phyloP scores from a whole-genome alignment of 306 rosid genomes.

The Gastrolobium bilobum region DNA sequence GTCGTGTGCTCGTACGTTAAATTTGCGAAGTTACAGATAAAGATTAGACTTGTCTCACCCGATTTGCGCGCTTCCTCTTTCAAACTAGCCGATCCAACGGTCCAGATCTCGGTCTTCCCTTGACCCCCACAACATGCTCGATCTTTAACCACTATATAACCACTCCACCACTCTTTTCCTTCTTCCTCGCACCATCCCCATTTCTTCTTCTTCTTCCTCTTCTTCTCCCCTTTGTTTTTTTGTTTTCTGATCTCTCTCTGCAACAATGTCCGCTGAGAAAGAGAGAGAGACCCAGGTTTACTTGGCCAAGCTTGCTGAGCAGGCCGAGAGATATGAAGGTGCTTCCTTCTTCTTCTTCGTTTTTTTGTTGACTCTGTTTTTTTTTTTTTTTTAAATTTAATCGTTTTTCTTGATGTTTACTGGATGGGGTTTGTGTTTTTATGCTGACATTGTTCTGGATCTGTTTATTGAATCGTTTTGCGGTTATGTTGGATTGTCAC shows the following conservation, averaged over 20 bases:
- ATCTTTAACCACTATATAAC: slow-evolving; percentile 58
- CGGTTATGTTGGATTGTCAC: not conserved
- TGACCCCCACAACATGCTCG: slow-evolving; percentile 59
- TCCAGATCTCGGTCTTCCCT: slow-evolving; percentile 64
- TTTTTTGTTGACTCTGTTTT: not conserved
- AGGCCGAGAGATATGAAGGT: slow-evolving; percentile 98
- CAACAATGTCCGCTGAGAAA: slow-evolving; percentile 78
- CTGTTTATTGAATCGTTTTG: slow-evolving; percentile 14
- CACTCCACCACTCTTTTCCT: slow-evolving; percentile 44
- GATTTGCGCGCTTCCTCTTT: slow-evolving; percentile 72
- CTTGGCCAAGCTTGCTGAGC: slow-evolving; percentile 95
- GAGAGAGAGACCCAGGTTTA: slow-evolving; percentile 97
- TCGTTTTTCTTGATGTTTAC: not conserved
- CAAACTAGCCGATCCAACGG: slow-evolving; percentile 61
- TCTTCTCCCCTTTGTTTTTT: not conserved
- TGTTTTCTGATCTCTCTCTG: slow-evolving; percentile 59
- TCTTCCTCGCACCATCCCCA: slow-evolving; percentile 48
- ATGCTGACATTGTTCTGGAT: slow-evolving; percentile 39
- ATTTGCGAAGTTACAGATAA: not conserved
- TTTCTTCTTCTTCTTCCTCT: not conserved
- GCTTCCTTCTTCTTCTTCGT: too few species aligned
- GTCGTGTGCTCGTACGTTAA: not conserved
- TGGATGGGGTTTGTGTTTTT: not conserved
- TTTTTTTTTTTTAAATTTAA: not conserved
- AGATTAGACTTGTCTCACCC: slow-evolving; percentile 28